Base-by-base conservation (phyloP, 1,284 basidiomycete genomes). In the Ganoderma meredithae region DNA sequence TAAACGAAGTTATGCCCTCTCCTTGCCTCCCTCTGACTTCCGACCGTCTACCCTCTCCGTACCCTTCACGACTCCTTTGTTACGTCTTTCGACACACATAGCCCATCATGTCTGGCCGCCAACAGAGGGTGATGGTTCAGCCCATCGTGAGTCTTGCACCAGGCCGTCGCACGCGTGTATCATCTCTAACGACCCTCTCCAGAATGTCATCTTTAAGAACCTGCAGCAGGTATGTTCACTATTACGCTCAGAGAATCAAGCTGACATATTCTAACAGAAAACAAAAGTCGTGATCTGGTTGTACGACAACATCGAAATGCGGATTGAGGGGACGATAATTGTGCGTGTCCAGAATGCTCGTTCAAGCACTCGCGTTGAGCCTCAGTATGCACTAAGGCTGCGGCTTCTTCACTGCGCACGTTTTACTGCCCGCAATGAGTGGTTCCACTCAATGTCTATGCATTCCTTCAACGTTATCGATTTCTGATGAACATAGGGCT, bases 141-240 rank as follows among this genome's bases (percentile, higher is more conserved):
- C 95, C 95, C 89, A 96, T 96, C 90, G 95, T 96, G 81, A 77
- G 94, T 85, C 2, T 40, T 40, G 10, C 15, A 9, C 25, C 17
- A 25, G 55, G 41, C 10, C 36, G 36, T 63, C 65, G 64, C 27
- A 36, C 47, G 39, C 39, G 12, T 75, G 79, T 25, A 36, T 22
- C 41, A 41, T 12, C 33, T 22, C 47, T 65, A 41, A 66, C 56
- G 36, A n/a, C 9, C 22, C 19, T 27, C 39, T 79, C 60, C 77
- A 97, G 96, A 99, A 99, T 86, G 95, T 99, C 75, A 98, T 99
- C 82, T 99, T 99, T 88, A 96, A 97, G 87, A 96, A 98, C 84
- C 85, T 99, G 62, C 98, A 99, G 82, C 90, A 93, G 83, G 92
- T 89, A 63, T 49, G 75, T 43, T 17, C 36, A 33, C 58, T 25